phyloP scores from a whole-genome alignment of 1,139 yeast genomes.

The Entelexis sorbosivorans region DNA sequence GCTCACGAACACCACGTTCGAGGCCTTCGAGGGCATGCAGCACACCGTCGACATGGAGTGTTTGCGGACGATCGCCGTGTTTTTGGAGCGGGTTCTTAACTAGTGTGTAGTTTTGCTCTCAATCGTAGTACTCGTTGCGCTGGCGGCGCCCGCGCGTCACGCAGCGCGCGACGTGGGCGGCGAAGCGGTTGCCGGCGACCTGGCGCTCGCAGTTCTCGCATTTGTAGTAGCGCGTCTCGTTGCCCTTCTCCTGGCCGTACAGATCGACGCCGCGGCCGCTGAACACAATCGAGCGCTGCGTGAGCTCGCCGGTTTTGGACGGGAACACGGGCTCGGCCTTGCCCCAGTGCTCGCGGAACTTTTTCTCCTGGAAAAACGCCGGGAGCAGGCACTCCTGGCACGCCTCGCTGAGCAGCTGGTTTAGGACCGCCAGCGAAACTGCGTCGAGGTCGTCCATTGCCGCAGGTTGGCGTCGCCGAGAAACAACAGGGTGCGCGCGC shows the following conservation, averaged over 20 bases:
- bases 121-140: slow-evolving; percentile 7
- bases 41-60: slow-evolving; percentile 65
- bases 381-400: slow-evolving; percentile 37
- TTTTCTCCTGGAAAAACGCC: slow-evolving; percentile 35
- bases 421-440: slow-evolving; percentile 12
- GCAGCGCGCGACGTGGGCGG: slow-evolving; percentile 86
- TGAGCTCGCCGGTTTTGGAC: slow-evolving; percentile 25
- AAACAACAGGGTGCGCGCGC: not conserved
- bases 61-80: slow-evolving; percentile 46
- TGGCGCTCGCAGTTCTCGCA: slow-evolving; percentile 77
- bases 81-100: slow-evolving; percentile 33
- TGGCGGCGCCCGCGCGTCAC: slow-evolving; percentile 29
- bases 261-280: slow-evolving; percentile 38
- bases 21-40: slow-evolving; percentile 49
- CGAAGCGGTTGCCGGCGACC: slow-evolving; percentile 84
- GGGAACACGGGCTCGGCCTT: slow-evolving; percentile 16
- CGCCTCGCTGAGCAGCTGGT: slow-evolving; percentile 32
- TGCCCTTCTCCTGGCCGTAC: slow-evolving; percentile 40
- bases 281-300: slow-evolving; percentile 27
- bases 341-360: slow-evolving; percentile 26
- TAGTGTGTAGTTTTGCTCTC: not conserved
- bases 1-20: slow-evolving; percentile 44
- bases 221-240: slow-evolving; percentile 47
- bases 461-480: not conserved
- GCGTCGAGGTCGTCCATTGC: slow-evolving; percentile 8